Percentiles rank a stretch among this genome's conserved stretches.
Conservation (phyloP, 2,329 filamentous ascomycete genomes). For the Diaporthe sp. region DNA sequence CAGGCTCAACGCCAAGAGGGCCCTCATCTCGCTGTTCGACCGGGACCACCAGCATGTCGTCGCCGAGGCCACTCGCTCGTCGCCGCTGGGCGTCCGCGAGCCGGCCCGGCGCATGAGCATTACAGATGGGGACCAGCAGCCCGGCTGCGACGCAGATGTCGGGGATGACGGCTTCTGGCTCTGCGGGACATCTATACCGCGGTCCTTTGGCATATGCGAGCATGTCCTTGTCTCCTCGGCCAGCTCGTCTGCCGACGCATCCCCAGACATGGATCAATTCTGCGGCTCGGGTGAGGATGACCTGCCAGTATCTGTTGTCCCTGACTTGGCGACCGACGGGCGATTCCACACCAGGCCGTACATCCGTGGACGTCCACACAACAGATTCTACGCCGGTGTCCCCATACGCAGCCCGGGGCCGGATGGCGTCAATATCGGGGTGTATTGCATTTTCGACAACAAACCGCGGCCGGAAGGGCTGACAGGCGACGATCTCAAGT, state of each 20-base stretch:
- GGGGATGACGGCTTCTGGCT: slow-evolving; percentile 44
- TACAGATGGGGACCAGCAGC: not conserved
- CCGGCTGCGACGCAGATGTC: not conserved
- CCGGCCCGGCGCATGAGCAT: slow-evolving; percentile 29
- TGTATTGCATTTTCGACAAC: slow-evolving; percentile 53
- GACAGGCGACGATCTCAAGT: slow-evolving; percentile 46
- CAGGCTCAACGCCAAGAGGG: slow-evolving; percentile 57
- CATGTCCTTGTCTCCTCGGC: slow-evolving; percentile 44
- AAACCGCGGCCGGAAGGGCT: slow-evolving; percentile 45
- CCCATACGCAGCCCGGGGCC: slow-evolving; percentile 53
- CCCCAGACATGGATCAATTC: not conserved
- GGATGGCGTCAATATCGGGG: slow-evolving; percentile 58
- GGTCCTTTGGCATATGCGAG: slow-evolving; percentile 49
- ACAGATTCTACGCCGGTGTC: slow-evolving; percentile 57
- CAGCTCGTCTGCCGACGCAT: not conserved
- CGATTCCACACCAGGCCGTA: slow-evolving; percentile 48
- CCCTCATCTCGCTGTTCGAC: slow-evolving; percentile 66
- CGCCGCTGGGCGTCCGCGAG: slow-evolving; percentile 50
- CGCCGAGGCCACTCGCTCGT: slow-evolving; percentile 62
- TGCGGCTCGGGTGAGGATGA: not conserved
- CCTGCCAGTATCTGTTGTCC: slow-evolving; percentile 52
- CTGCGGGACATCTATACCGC: slow-evolving; percentile 49
- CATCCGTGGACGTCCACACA: slow-evolving; percentile 43
- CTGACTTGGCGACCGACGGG: slow-evolving; percentile 51
- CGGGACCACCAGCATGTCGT: slow-evolving; percentile 61